These are phyloP conservation scores for Vinca minor DNA, from an alignment of 257 asterid species.

Conservation along the genomic window DNA sequence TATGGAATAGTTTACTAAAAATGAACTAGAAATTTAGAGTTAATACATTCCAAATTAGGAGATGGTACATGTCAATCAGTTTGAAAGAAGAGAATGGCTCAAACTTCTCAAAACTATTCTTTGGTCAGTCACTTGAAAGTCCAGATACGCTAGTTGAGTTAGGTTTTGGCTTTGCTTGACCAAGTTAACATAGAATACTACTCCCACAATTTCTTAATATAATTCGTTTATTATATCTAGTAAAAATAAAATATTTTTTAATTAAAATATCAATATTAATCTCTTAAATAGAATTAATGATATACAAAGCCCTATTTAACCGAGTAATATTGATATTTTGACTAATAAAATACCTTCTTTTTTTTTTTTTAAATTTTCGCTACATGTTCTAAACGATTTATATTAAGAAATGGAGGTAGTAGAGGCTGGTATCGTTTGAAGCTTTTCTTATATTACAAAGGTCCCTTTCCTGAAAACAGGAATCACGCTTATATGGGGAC, in stretches of 20 bases:
- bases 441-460: neutral
- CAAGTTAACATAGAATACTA: neutral
- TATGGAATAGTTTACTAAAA: neutral
- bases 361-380: no score
- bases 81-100: neutral
- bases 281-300: no score
- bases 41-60: neutral
- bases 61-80: neutral
- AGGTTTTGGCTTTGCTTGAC: slow-evolving; percentile 42
- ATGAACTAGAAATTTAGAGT: neutral
- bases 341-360: no score
- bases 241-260: no score
- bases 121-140: slow-evolving; percentile 17
- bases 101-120: slow-evolving; percentile 5
- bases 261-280: no score
- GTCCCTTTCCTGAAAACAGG: neutral
- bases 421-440: neutral
- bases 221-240: no score
- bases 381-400: no score
- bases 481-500: no score
- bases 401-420: no score
- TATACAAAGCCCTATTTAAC: no score
- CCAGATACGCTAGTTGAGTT: slow-evolving; percentile 24
- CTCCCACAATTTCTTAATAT: no score
- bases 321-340: no score